Conservation (phyloP, 768 basidiomycete species). For the Boletus insuetus region DNA sequence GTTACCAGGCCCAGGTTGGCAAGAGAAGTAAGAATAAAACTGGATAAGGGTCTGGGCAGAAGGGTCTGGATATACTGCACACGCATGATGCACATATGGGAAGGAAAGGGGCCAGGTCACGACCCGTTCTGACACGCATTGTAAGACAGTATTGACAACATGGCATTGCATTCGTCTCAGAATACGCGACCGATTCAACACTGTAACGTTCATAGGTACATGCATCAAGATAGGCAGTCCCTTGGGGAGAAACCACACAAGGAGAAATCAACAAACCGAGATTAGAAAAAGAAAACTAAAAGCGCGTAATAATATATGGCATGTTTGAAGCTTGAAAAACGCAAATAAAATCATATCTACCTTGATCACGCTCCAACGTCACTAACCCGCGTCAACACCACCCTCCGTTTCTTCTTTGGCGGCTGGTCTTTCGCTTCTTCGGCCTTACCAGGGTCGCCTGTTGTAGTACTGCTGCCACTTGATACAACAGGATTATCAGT, state of each 20-base stretch:
- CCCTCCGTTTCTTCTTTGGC: conserved; percentile 82
- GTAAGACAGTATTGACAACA: conserved; percentile 9
- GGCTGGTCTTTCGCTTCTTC: conserved; percentile 45
- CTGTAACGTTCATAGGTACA: not conserved
- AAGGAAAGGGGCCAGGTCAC: too few species aligned
- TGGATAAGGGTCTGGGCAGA: conserved; percentile 45
- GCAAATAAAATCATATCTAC: not conserved
- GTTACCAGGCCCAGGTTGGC: conserved; percentile 95
- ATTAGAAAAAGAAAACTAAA: conserved; percentile 14
- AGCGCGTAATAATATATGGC: conserved; percentile 14
- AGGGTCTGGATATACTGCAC: not conserved
- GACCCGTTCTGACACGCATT: conserved; percentile 4
- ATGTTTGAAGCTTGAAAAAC: conserved; percentile 4
- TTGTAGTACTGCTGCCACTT: conserved; percentile 10
- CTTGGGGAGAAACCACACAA: not conserved
- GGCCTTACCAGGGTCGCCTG: conserved; percentile 2
- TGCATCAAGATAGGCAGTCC: conserved; percentile 7
- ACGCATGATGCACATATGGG: not conserved
- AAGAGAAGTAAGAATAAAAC: conserved; percentile 83
- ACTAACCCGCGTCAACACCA: conserved; percentile 69
- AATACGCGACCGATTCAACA: conserved; percentile 21
- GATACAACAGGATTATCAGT: conserved; percentile 21
- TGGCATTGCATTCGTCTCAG: conserved; percentile 20
- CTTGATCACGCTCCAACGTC: conserved; percentile 40
- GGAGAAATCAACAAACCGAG: conserved; percentile 10